Conservation (phyloP, 768 basidiomycete species). For the Psilocybe cyanescens region DNA sequence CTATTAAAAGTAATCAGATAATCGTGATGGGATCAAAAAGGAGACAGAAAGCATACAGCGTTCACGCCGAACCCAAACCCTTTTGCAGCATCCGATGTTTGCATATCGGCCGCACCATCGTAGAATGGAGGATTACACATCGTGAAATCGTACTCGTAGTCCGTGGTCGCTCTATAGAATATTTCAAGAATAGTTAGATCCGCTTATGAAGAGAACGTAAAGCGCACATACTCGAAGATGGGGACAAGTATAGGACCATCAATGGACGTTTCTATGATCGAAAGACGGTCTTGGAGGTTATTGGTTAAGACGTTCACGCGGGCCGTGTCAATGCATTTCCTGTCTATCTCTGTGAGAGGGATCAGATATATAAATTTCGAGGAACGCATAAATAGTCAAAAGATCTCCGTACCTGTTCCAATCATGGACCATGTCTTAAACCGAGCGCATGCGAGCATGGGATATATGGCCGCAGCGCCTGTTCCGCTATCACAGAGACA, state of each 20-base stretch:
- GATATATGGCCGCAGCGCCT: conserved; percentile 7
- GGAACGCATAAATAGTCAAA: background rate
- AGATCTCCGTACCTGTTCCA: background rate
- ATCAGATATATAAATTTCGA: background rate
- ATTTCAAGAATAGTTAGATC: background rate
- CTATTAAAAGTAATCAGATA: background rate
- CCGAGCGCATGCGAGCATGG: conserved; percentile 3
- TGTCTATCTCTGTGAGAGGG: background rate
- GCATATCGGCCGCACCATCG: conserved; percentile 6
- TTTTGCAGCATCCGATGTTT: conserved; percentile 6
- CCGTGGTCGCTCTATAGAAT: background rate
- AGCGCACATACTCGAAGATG: background rate
- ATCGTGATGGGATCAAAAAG: background rate
- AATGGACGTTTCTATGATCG: background rate
- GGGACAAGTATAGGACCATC: conserved; percentile 2
- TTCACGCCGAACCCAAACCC: conserved; percentile 9
- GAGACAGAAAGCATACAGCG: background rate
- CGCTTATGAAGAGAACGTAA: background rate
- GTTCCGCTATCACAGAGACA: background rate
- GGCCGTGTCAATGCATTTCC: background rate
- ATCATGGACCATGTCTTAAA: conserved; percentile 7
- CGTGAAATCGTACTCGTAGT: conserved; percentile 7
- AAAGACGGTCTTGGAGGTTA: background rate
- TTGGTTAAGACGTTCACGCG: background rate
- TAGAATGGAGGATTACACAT: conserved; percentile 11